Percentiles rank a stretch among this genome's conserved stretches.
Conservation (phyloP, 768 basidiomycete genomes). For the Psilocybe cubensis region DNA sequence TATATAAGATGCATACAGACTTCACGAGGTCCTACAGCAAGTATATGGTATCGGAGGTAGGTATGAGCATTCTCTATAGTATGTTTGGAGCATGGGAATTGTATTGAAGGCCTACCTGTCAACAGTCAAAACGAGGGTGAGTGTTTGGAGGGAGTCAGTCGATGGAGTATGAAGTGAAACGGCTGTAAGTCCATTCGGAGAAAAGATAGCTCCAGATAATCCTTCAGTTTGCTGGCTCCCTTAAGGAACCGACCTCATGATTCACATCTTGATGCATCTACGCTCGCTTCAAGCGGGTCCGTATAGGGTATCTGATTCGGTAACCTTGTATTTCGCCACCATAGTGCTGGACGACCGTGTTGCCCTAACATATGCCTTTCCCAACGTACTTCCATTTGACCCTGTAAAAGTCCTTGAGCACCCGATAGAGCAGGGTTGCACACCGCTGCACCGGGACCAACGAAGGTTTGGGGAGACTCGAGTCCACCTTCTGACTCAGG, state of each 20-base stretch:
- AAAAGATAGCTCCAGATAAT: background rate
- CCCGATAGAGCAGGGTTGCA: slow-evolving; percentile 74
- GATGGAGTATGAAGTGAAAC: background rate
- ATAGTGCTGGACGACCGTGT: slow-evolving; percentile 45
- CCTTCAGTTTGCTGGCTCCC: background rate
- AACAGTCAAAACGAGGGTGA: no score
- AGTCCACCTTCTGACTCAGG: background rate
- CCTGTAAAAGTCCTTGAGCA: slow-evolving; percentile 55
- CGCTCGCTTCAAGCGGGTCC: background rate
- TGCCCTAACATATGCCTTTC: slow-evolving; percentile 43
- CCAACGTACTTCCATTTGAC: slow-evolving; percentile 70
- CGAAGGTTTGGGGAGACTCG: slow-evolving; percentile 10
- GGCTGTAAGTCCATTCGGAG: background rate
- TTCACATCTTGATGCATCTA: background rate
- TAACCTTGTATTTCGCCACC: slow-evolving; percentile 44
- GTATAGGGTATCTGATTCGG: slow-evolving; percentile 22
- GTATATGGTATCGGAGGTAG: background rate
- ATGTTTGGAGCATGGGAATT: background rate
- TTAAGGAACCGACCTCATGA: background rate
- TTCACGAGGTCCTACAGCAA: background rate
- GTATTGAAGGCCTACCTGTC: no score
- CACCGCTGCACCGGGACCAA: slow-evolving; percentile 51
- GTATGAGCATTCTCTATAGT: background rate
- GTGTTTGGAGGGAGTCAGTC: no score
- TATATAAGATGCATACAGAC: background rate